These are phyloP conservation scores for Polygonum aviculare DNA, from an alignment of 148 eudicot genomes.

Conservation along the genomic window DNA sequence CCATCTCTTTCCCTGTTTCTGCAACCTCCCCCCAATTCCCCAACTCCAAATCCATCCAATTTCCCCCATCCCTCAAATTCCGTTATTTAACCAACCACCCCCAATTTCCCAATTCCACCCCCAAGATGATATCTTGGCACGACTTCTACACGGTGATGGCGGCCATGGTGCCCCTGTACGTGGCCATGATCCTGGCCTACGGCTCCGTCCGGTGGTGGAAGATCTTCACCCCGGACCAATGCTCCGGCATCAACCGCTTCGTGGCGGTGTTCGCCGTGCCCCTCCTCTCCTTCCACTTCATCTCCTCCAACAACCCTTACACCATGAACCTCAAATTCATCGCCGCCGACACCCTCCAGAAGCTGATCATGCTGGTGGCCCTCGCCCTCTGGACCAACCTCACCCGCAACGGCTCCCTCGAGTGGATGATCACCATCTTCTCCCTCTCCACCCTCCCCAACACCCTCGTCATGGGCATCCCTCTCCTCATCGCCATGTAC, in stretches of 20 bases:
- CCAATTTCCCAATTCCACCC: no score
- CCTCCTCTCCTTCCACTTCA: constrained; percentile 65
- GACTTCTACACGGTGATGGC: constrained; percentile 70
- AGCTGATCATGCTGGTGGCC: constrained; percentile 39
- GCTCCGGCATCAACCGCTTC: constrained; percentile 78
- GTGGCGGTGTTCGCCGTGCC: constrained; percentile 78
- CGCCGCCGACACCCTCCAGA: constrained; percentile 71
- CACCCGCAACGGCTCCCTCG: constrained; percentile 42
- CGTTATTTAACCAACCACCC: neutral
- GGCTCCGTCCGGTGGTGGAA: constrained; percentile 90
- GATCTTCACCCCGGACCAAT: constrained; percentile 77
- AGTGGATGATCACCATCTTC: constrained; percentile 68
- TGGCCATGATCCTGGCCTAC: constrained; percentile 78
- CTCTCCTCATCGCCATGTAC: constrained; percentile 66
- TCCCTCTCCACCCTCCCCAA: constrained; percentile 67
- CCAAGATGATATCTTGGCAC: constrained; percentile 52
- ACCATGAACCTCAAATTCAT: constrained; percentile 57
- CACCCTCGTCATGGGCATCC: constrained; percentile 81
- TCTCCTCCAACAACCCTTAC: constrained; percentile 58
- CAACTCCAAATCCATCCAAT: neutral
- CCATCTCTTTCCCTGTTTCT: neutral
- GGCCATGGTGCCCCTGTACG: constrained; percentile 74
- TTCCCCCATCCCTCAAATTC: neutral
- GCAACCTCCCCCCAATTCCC: neutral
- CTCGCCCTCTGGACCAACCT: constrained; percentile 49